Evolutionary conservation across 2,329 filamentous ascomycete genomes (phyloP), one percentile per base, ranked within the genome.

Genomic region (Cercospora sojina): DNA sequence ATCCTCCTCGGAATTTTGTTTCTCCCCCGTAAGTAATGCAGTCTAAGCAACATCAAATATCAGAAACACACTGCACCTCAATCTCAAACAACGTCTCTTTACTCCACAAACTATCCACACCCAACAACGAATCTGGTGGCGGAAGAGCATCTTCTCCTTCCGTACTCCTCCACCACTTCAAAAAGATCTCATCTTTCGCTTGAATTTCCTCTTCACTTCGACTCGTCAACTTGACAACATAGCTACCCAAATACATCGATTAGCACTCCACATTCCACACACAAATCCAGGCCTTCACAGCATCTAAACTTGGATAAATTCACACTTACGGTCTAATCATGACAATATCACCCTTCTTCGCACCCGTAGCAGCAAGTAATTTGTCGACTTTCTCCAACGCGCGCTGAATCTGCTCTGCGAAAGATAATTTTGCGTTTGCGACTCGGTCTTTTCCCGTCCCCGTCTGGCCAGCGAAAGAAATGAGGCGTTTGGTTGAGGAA

Each of bases 391-490:
- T 70, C 5, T 31, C 64, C 8, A 71, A 64, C 0, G 70, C 70
- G 3, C 56, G n/a, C 16, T 58, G 57, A 12, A 71, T 61, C 58
- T 72, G 70, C 2, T 67, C 62, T 3, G 47, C 55, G n/a, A 70
- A 64, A 20, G 66, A 64, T 18, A 65, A 31, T 16, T 47, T 61
- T n/a, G 55, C 32, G 23, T 66, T 62, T 9, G 35, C 55, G 49
- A 27, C 35, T 16, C 25, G 31, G 27, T 63, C 58, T 23, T 41
- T 23, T 2, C 59, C 53, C 9, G 69, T 64, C 18, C 67, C 69
- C 5, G 67, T 68, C 31, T 72, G 70, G 5, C 70, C 70, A 6
- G 70, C 70, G 64, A 72, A 68, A 12, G 69, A 71, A 13, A 72
- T 62, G 18, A 72, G 59, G 13, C 57, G 59, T 29, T 64, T 65